Evolutionary conservation across 306 rosid species (phyloP), one percentile per base, ranked within the genome.

Genomic region (Rosa rugosa): DNA sequence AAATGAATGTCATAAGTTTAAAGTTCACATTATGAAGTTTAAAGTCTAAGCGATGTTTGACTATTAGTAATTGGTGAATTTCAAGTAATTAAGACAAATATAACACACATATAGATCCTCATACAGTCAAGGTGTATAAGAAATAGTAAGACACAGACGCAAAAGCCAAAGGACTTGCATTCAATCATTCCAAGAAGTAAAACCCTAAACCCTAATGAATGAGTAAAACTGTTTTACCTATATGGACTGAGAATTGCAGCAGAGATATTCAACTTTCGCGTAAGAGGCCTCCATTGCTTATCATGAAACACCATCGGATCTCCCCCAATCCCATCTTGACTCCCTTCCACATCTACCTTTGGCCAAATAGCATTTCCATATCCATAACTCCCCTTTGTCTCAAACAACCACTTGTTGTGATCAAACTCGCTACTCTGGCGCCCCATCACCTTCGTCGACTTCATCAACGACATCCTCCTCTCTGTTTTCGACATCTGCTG

Each of bases 361-460:
- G 97, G 94, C 92, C 94, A 85, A 90, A 90, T 87, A 71, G 92
- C 97, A 77, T 84, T 92, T 41, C 94, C 97, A 83, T 86, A 90
- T 11, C 97, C 97, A 69, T 92, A 92, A 62, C 88, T 88, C 63
- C 89, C 94, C 53, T 92, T 87, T 11, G 90, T 84, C 83, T 88
- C 94, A 85, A 81, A 87, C 84, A 90, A 60, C 94, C 92, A 92
- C 6, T 79, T 75, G 51, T 79, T 68, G 67, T 85, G 86, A 84
- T 91, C 90, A 75, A 86, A 81, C 27, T 86, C 97, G 83, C 83
- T 84, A 17, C 41, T 75, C 45, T 81, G 89, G 41, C 86, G 82
- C 80, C 83, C 83, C 74, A 20, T n/a, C 73, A 82, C 64, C 36
- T 85, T 13, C 68, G 86, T 87, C 5, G 92, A 85, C 73, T 81